Conservation (phyloP, 2,329 filamentous ascomycete species). For the Trichoderma atroviride region DNA sequence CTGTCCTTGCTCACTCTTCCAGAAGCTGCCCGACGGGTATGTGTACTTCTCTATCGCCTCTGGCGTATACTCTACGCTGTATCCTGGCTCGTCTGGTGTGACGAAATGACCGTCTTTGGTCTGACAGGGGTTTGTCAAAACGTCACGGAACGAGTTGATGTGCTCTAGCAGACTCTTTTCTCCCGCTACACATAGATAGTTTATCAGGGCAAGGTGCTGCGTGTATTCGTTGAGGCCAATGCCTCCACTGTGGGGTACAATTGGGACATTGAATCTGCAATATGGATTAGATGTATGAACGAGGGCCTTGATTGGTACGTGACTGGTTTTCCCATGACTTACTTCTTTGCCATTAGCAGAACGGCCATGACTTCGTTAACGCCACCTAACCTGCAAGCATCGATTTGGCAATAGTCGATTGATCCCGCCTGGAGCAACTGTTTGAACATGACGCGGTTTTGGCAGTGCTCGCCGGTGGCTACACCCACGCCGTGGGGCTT, state of each 20-base stretch:
- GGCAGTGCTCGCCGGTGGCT: slow-evolving; percentile 90
- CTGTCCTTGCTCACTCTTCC: slow-evolving; percentile 27
- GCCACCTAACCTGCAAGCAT: slow-evolving; percentile 83
- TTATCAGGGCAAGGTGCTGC: slow-evolving; percentile 27
- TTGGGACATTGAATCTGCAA: slow-evolving; percentile 26
- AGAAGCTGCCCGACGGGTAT: slow-evolving; percentile 26
- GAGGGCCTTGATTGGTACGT: background rate
- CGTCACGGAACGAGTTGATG: slow-evolving; percentile 26
- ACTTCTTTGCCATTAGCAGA: slow-evolving; percentile 61
- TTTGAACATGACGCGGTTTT: slow-evolving; percentile 93
- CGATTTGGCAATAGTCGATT: slow-evolving; percentile 85
- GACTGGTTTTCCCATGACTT: background rate
- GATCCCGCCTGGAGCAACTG: slow-evolving; percentile 78
- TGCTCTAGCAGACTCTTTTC: slow-evolving; percentile 28
- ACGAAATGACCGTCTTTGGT: slow-evolving; percentile 28
- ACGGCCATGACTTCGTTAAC: slow-evolving; percentile 94
- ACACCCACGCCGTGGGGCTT: slow-evolving; percentile 75
- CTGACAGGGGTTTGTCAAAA: slow-evolving; percentile 15
- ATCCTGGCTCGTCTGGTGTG: slow-evolving; percentile 26
- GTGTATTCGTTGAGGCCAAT: slow-evolving; percentile 30
- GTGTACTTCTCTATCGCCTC: slow-evolving; percentile 25
- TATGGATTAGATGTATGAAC: background rate
- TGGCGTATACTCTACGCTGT: slow-evolving; percentile 27
- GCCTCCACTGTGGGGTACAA: slow-evolving; percentile 28
- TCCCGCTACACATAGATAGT: slow-evolving; percentile 27